A percentile compares a stretch with the other conserved stretches of the same genome.
Conservation (phyloP, 1,139 yeast genomes). For the Pichia sp. region DNA sequence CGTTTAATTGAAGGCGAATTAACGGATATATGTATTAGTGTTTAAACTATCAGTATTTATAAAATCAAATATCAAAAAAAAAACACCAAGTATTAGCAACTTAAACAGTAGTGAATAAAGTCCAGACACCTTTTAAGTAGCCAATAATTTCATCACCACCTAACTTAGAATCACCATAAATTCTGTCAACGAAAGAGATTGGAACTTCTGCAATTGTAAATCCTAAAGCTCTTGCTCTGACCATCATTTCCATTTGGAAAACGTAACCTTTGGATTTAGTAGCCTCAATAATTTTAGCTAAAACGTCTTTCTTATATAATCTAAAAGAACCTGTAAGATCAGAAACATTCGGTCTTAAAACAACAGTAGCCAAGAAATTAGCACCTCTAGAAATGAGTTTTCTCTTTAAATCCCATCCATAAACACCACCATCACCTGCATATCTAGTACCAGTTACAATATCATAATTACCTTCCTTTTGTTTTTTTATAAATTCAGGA, state of each 20-base stretch:
- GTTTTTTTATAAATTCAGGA: conserved; percentile 68
- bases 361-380: conserved; percentile 67
- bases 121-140: conserved; percentile 72
- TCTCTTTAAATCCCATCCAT: conserved; percentile 81
- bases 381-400: conserved; percentile 78
- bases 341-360: conserved; percentile 66
- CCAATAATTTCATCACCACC: conserved; percentile 82
- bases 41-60: too few species aligned
- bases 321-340: conserved; percentile 79
- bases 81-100: too few species aligned
- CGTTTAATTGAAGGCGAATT: too few species aligned
- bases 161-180: conserved; percentile 74
- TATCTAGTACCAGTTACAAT: conserved; percentile 85
- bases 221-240: conserved; percentile 67
- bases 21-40: too few species aligned
- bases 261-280: conserved; percentile 79
- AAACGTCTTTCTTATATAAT: conserved; percentile 65
- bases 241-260: conserved; percentile 90
- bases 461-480: conserved; percentile 58
- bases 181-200: conserved; percentile 71
- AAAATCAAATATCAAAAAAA: neutral
- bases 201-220: conserved; percentile 77
- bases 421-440: conserved; percentile 78
- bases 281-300: conserved; percentile 59
- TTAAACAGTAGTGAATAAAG: conserved; percentile 57